Base-by-base conservation (phyloP, 2,329 filamentous ascomycete genomes). In the Arthrobotrys pseudoclavata region DNA sequence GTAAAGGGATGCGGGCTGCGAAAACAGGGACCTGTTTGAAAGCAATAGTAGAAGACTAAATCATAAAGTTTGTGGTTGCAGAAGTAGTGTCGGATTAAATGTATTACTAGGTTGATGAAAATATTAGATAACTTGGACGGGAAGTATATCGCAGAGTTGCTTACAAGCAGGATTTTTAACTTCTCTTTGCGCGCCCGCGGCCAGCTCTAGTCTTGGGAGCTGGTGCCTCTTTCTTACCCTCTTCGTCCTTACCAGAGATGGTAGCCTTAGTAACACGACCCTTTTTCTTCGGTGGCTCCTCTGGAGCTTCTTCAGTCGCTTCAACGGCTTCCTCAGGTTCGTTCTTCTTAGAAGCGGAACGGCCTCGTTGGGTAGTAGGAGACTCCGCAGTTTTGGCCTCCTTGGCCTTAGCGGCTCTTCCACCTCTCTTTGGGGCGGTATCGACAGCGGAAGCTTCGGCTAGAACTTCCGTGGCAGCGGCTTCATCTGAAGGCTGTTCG, bases 221-320 rank as follows among this genome's bases (percentile, higher is more conserved):
- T 18, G 74, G 34, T 12, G 61, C 26, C 20, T 77, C 74, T 18
- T 70, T 62, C 24, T 77, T 53, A 7, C 47, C 53, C 18, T 6
- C 67, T 47, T 67, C 45, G 45, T 71, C 61, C 22, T 67, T 71
- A 22, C 67, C 74, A 12, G 67, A 50, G 13, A 71, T 71, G 20
- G 74, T 71, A 15, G 67, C 61, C 61, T 71, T 77, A 26, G 66
- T 47, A 37, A 47, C 60, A 9, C 67, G 67, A 15, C 61, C 47
- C 29, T 31, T 67, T 47, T 77, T 77, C 18, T 70, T 71, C 24
- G 67, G 74, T 13, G 61, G 67, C 20, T 70, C 74, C 42, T 71
- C 67, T 15, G 48, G 31, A 9, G 31, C 13, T 61, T 20, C 67
- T 15, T 66, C 74, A 1, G 42, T 42, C 2, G 29, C 48, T 48